phyloP scores from a whole-genome alignment of 139 green algal genomes.

The Edaphochlamys debaryana region DNA sequence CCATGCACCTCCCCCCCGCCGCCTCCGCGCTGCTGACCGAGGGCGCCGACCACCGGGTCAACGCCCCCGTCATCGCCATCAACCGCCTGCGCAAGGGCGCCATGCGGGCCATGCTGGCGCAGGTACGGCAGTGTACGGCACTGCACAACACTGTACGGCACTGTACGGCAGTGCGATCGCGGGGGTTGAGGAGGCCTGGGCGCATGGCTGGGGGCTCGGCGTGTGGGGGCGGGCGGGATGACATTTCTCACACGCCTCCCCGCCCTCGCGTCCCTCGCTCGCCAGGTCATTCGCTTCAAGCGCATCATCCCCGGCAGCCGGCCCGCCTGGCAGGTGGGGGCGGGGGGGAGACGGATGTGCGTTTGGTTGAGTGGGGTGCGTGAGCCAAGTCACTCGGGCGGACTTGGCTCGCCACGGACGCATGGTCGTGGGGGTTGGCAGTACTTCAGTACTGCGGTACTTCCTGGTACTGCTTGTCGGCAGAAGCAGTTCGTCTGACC shows the following conservation, averaged over 20 bases:
- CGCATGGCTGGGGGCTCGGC: not conserved
- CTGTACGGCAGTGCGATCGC: not conserved
- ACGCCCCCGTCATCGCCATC: conserved; percentile 30
- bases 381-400: too few relatives aligned
- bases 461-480: too few relatives aligned
- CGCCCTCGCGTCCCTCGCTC: not conserved
- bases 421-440: too few relatives aligned
- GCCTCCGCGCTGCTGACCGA: conserved; percentile 3
- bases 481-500: too few relatives aligned
- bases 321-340: conserved; percentile 19
- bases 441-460: too few relatives aligned
- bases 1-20: conserved; percentile 27
- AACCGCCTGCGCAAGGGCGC: conserved; percentile 38
- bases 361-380: too few relatives aligned
- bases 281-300: conserved; percentile 27
- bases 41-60: conserved; percentile 33
- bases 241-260: not conserved
- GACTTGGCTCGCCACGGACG: too few relatives aligned
- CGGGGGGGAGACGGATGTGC: too few relatives aligned
- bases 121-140: not conserved
- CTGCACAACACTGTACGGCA: not conserved
- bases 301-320: conserved; percentile 18
- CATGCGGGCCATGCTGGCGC: conserved; percentile 19
- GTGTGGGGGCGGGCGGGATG: not conserved
- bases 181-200: too few relatives aligned